Evolutionary conservation across 1,139 yeast species (phyloP).

Genomic region (Scheffersomyces insectosa): DNA sequence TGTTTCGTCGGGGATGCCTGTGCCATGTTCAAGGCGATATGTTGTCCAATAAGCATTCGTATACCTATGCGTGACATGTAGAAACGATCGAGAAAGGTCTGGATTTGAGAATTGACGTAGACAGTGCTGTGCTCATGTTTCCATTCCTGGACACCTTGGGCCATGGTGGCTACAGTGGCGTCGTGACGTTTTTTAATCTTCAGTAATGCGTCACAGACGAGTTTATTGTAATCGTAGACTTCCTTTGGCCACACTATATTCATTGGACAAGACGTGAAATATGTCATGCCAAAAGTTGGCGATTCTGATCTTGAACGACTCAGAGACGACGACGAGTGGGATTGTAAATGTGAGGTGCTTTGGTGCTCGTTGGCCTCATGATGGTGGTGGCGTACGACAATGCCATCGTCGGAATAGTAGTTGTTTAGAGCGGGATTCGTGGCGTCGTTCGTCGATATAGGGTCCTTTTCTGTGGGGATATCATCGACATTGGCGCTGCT

Average conservation of each 20-base stretch:
- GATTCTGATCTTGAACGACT: constrained; percentile 20
- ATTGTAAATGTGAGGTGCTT: neutral
- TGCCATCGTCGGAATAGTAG: constrained; percentile 23
- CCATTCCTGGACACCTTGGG: constrained; percentile 93
- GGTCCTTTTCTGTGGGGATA: constrained; percentile 18
- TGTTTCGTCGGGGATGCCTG: constrained; percentile 52
- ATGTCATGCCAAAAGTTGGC: constrained; percentile 54
- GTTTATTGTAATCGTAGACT: constrained; percentile 68
- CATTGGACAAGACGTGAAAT: constrained; percentile 59
- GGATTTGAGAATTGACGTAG: constrained; percentile 63
- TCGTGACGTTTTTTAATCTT: constrained; percentile 83
- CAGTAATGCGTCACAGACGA: constrained; percentile 64
- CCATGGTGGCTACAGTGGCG: constrained; percentile 91
- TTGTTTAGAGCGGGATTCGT: constrained; percentile 45
- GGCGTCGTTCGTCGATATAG: constrained; percentile 33
- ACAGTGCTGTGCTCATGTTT: constrained; percentile 54
- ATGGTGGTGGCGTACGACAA: constrained; percentile 13
- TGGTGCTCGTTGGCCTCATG: constrained; percentile 11
- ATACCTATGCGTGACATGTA: constrained; percentile 88
- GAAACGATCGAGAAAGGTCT: constrained; percentile 76
- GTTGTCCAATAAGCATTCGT: constrained; percentile 88
- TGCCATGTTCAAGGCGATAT: constrained; percentile 74
- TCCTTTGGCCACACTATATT: constrained; percentile 69
- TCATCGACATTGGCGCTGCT: constrained; percentile 5
- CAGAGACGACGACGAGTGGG: constrained; percentile 1